A percentile compares a stretch with the other conserved stretches of the same genome.
These are phyloP conservation scores for Pyrus hybrid DNA, from an alignment of 331 rosid genomes.

Conservation along the genomic window DNA sequence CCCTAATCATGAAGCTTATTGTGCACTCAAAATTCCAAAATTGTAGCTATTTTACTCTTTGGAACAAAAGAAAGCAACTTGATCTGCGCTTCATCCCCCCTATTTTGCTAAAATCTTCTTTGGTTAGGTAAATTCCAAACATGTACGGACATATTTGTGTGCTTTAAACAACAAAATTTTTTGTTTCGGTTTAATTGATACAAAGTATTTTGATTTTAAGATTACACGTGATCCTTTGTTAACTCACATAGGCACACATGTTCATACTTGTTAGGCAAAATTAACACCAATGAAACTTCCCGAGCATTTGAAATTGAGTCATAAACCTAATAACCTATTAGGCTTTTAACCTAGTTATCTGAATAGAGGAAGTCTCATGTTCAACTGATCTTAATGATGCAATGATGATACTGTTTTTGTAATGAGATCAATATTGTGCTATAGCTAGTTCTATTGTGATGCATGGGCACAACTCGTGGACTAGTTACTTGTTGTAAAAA, in stretches of 20 bases:
- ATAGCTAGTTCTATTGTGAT: too few species aligned
- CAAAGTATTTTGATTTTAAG: not conserved
- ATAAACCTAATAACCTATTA: not conserved
- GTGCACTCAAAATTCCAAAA: slow-evolving; percentile 15
- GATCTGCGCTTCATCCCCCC: not conserved
- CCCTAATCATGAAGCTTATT: slow-evolving; percentile 21
- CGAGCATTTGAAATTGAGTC: not conserved
- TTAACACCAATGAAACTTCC: not conserved
- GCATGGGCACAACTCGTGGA: too few species aligned
- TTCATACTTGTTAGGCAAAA: not conserved
- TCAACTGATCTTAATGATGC: not conserved
- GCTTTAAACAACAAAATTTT: not conserved
- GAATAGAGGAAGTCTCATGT: not conserved
- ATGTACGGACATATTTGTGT: slow-evolving; percentile 12
- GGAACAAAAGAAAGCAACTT: slow-evolving; percentile 13
- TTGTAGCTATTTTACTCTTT: slow-evolving; percentile 4
- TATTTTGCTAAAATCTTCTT: slow-evolving; percentile 19
- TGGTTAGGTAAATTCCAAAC: slow-evolving; percentile 1
- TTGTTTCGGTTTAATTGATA: not conserved
- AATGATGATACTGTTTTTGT: not conserved
- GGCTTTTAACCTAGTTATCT: not conserved
- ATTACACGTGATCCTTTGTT: not conserved
- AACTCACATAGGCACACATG: not conserved
- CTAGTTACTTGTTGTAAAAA: not conserved
- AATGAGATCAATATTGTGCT: too few species aligned